phyloP scores from a whole-genome alignment of 306 rosid genomes.

The Mimosa pudica region DNA sequence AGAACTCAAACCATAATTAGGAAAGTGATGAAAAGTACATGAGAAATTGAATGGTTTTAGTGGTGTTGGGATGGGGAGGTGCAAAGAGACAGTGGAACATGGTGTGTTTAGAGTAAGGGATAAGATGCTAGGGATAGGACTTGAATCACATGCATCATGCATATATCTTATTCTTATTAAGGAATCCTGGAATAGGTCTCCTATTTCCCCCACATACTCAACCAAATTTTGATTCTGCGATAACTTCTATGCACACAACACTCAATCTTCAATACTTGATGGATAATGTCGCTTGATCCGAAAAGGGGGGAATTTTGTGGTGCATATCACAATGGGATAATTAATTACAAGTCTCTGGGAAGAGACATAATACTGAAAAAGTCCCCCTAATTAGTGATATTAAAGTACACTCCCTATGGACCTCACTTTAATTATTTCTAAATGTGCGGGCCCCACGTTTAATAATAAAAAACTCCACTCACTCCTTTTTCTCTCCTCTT shows the following conservation, averaged over 20 bases:
- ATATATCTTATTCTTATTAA: not conserved
- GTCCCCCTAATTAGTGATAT: too few species aligned
- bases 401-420: too few species aligned
- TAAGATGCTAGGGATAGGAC: not conserved
- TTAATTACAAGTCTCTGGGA: too few species aligned
- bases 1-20: not conserved
- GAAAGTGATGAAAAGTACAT: not conserved
- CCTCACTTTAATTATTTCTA: too few species aligned
- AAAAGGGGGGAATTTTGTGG: not conserved
- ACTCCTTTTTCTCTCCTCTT: too few species aligned
- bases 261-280: not conserved
- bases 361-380: too few species aligned
- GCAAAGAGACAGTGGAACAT: conserved; percentile 7
- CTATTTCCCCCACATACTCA: not conserved
- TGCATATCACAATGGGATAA: not conserved
- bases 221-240: not conserved
- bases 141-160: conserved; percentile 3
- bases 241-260: not conserved
- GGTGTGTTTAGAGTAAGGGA: not conserved
- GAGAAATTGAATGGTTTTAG: not conserved
- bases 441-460: too few species aligned
- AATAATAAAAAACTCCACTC: too few species aligned
- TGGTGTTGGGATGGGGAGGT: conserved; percentile 22
- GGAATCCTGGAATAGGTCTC: not conserved
- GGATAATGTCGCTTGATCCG: not conserved